Evolutionary conservation across 495 filamentous ascomycete species (phyloP), one percentile per base, ranked within the genome.

Genomic region (Trypethelium eluteriae): DNA sequence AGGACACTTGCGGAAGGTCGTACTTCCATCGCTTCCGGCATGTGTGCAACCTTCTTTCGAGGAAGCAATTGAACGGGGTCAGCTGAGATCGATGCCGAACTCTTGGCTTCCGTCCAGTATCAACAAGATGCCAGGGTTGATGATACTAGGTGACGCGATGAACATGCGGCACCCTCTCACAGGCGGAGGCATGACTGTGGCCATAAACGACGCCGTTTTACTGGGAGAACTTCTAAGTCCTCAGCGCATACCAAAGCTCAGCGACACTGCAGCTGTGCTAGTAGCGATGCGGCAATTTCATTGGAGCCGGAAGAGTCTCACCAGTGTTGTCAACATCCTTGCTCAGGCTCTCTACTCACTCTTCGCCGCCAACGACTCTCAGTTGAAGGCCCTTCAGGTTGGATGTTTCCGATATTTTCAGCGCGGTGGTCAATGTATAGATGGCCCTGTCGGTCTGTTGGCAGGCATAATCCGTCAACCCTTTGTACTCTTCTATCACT

Each of bases 141-240:
- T 96, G 44, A 78, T 98, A 38, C 79, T 96, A 25, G 93, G 93
- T 66, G 93, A 97, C 77, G 93, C 93, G 7, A 86, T 93, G 79
- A 97, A 97, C 78, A 97, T 97, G 93, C 89, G 93, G 3, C 93
- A 97, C 79, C 93, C 93, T 0, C 79, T 97, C 12, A 97, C 93
- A 0, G 93, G 93, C 64, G 93, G 93, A 70, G 93, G 93, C 69
- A 97, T 97, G 93, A 96, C 93, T 0, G 93, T 97, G 0, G 93
- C 90, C 2, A 86, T 97, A 73, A 92, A 90, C 73, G 93, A 97
- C 75, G 93, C 88, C 1, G 83, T 91, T 7, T 76, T 93, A 0
- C 80, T 97, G n/a, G 78, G 84, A 12, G 81, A 86, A 1, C 76
- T 96, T 38, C 83, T 96, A 1, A 81, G 81, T 63, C 91, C 89